phyloP scores from a whole-genome alignment of 805 yeast genomes.

The Teunomyces cretensis region DNA sequence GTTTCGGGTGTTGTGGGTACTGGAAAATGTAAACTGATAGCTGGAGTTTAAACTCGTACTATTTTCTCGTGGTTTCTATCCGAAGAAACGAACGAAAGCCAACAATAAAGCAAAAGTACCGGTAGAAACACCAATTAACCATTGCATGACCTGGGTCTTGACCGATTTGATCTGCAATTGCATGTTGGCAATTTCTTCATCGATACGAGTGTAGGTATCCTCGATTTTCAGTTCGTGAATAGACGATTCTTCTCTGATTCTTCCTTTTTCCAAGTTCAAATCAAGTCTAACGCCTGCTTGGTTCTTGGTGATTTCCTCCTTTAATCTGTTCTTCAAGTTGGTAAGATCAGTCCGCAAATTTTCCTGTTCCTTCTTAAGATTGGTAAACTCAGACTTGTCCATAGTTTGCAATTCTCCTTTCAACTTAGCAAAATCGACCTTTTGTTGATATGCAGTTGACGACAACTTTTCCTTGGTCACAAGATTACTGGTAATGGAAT shows the following conservation, averaged over 20 bases:
- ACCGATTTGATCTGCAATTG: slow-evolving; percentile 94
- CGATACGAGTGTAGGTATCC: slow-evolving; percentile 92
- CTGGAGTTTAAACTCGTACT: too few relatives aligned
- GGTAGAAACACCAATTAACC: slow-evolving; percentile 97
- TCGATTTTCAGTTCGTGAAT: slow-evolving; percentile 90
- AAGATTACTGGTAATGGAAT: slow-evolving; percentile 68
- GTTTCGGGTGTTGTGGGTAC: too few relatives aligned
- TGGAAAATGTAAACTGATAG: too few relatives aligned
- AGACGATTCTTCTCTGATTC: slow-evolving; percentile 91
- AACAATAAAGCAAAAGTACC: slow-evolving; percentile 95
- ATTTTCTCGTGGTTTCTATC: slow-evolving; percentile 30
- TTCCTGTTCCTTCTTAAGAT: slow-evolving; percentile 84
- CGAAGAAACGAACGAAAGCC: slow-evolving; percentile 83
- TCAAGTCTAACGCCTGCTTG: slow-evolving; percentile 90
- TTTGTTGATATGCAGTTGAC: slow-evolving; percentile 88
- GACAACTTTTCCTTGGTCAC: slow-evolving; percentile 85
- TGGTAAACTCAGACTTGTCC: slow-evolving; percentile 82
- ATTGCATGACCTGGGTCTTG: slow-evolving; percentile 95
- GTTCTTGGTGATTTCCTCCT: slow-evolving; percentile 88
- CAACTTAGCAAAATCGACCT: slow-evolving; percentile 93
- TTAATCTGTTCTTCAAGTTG: slow-evolving; percentile 75
- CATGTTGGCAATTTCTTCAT: slow-evolving; percentile 92
- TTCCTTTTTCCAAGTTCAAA: slow-evolving; percentile 88
- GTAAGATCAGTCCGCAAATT: slow-evolving; percentile 80
- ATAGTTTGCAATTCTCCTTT: slow-evolving; percentile 87